Conservation (phyloP, 176 grass and related monocot species). For the Rhynchospora breviuscula region DNA sequence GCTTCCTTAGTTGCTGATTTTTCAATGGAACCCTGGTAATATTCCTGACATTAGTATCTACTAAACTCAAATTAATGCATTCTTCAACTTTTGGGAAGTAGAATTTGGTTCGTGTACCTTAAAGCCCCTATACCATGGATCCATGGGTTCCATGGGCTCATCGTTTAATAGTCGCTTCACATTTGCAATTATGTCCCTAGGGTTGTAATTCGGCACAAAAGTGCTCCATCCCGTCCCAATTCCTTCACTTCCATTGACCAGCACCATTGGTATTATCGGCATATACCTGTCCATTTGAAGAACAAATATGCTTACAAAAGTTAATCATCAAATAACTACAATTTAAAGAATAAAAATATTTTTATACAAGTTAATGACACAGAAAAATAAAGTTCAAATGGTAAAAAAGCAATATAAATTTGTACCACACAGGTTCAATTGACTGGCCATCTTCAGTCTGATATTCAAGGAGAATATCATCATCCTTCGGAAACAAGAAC, state of each 20-base stretch:
- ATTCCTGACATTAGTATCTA: not conserved
- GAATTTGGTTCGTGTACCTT: conserved; percentile 39
- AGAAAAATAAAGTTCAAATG: not conserved
- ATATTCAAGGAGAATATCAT: conserved; percentile 77
- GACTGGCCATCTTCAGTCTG: conserved; percentile 73
- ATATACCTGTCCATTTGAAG: conserved; percentile 50
- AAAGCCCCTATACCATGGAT: conserved; percentile 85
- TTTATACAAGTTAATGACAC: too few species aligned
- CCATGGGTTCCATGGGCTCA: conserved; percentile 52
- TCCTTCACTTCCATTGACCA: conserved; percentile 94
- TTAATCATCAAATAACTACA: too few species aligned
- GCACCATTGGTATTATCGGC: conserved; percentile 81
- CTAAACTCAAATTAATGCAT: not conserved
- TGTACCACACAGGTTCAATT: conserved; percentile 87
- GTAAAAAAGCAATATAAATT: not conserved
- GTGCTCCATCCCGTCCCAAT: conserved; percentile 98
- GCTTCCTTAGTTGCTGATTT: conserved; percentile 45
- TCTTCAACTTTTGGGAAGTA: not conserved
- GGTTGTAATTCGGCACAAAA: conserved; percentile 82
- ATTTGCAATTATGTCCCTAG: conserved; percentile 69
- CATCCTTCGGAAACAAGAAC: conserved; percentile 73
- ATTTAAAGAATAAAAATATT: too few species aligned
- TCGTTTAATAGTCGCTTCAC: conserved; percentile 52
- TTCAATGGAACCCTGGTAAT: conserved; percentile 52
- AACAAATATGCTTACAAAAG: not conserved